These are phyloP conservation scores for Calonectria honghensis DNA, from an alignment of 2,329 filamentous ascomycete species.

Conservation along the genomic window DNA sequence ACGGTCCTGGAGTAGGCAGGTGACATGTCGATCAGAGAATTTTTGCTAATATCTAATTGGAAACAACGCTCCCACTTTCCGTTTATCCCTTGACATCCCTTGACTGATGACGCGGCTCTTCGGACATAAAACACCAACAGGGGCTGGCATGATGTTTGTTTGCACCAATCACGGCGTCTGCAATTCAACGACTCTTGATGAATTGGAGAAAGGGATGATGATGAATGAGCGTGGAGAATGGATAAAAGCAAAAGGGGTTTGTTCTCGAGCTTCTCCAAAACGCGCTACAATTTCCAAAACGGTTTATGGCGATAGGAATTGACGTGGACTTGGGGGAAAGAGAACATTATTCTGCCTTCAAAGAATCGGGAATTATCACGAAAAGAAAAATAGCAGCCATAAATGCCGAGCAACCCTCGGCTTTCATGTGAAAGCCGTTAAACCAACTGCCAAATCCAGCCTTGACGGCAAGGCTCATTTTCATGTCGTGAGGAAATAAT, in stretches of 20 bases:
- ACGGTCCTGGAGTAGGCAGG: slow-evolving; percentile 10
- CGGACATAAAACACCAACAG: slow-evolving; percentile 11
- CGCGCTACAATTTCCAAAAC: not conserved
- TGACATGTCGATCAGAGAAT: slow-evolving; percentile 1
- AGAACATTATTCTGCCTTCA: not conserved
- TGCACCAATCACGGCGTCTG: slow-evolving; percentile 1
- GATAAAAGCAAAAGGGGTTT: not conserved
- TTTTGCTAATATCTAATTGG: not conserved
- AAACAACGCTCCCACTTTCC: slow-evolving; percentile 22
- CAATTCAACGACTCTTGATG: not conserved
- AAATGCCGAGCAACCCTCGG: not conserved
- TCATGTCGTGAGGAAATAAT: not conserved
- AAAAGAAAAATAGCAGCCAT: not conserved
- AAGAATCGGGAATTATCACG: not conserved
- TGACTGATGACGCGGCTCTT: slow-evolving; percentile 32
- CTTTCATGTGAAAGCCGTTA: not conserved
- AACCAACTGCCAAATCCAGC: not conserved
- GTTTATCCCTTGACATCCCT: not conserved
- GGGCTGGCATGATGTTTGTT: slow-evolving; percentile 16
- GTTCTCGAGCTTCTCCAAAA: not conserved
- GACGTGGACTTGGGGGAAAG: not conserved
- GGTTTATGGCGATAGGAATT: not conserved
- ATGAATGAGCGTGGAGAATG: not conserved
- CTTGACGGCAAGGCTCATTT: too few relatives aligned
- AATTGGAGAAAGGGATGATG: not conserved